These are phyloP conservation scores for Cinnamomum micranthum DNA, from an alignment of 164 flowering plant species.

Conservation along the genomic window DNA sequence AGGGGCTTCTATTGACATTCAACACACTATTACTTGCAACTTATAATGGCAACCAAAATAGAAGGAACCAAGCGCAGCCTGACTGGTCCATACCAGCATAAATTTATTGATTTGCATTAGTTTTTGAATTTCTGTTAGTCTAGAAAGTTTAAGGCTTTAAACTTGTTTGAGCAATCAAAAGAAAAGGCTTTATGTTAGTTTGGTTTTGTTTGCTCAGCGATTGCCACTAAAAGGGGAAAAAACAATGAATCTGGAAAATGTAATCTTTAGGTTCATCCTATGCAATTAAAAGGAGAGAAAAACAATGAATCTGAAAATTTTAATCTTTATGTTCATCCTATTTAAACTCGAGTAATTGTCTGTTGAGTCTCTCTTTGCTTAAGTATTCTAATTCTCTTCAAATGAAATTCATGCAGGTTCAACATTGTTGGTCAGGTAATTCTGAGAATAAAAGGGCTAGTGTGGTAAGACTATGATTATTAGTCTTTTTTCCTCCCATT, in stretches of 20 bases:
- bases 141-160: no score
- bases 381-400: constrained; percentile 4
- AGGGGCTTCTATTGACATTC: background rate
- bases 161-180: no score
- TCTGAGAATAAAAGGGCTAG: background rate
- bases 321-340: no score
- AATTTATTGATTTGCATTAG: no score
- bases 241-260: no score
- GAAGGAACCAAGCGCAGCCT: background rate
- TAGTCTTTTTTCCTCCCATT: background rate
- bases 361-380: background rate
- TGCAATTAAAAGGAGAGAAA: no score
- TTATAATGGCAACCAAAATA: background rate
- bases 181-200: no score
- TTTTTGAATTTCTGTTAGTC: no score
- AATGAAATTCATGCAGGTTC: constrained; percentile 59
- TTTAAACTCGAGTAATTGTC: background rate
- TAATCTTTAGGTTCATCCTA: no score
- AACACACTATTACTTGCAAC: background rate
- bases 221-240: no score
- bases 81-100: background rate
- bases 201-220: no score
- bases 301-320: no score
- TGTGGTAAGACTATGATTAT: background rate
- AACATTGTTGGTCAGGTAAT: constrained; percentile 98